These are phyloP conservation scores for Russula sp. DNA, from an alignment of 768 basidiomycete genomes.

Conservation along the genomic window DNA sequence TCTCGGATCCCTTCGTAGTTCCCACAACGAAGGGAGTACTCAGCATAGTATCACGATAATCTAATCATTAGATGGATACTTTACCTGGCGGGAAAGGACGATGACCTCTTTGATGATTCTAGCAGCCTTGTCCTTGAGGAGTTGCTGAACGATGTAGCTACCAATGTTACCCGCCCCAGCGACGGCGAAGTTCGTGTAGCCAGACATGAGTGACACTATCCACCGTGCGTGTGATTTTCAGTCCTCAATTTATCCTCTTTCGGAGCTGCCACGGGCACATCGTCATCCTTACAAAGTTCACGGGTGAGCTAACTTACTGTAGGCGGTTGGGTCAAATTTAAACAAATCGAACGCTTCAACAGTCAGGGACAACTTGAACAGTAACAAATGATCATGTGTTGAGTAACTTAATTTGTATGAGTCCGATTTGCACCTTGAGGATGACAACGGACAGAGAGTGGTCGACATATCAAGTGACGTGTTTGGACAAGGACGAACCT, in stretches of 20 bases:
- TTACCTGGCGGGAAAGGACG: constrained; percentile 27
- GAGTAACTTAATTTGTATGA: too few relatives aligned
- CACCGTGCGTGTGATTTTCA: not conserved
- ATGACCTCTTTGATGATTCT: constrained; percentile 22
- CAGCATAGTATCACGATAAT: too few relatives aligned
- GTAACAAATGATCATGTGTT: too few relatives aligned
- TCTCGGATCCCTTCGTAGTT: constrained; percentile 30
- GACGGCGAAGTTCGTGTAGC: constrained; percentile 28
- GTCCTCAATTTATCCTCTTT: not conserved
- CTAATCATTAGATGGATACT: not conserved
- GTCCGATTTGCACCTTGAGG: too few relatives aligned
- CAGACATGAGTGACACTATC: constrained; percentile 15
- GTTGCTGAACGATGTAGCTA: constrained; percentile 21
- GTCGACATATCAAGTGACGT: too few relatives aligned
- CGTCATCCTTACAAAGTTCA: too few relatives aligned
- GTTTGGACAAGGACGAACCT: too few relatives aligned
- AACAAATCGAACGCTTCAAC: too few relatives aligned
- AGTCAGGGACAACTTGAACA: too few relatives aligned
- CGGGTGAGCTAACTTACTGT: too few relatives aligned
- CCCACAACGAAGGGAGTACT: not conserved
- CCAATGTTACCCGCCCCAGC: constrained; percentile 27
- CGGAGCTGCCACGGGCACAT: not conserved
- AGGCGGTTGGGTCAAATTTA: too few relatives aligned
- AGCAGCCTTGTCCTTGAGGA: constrained; percentile 18
- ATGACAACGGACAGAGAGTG: too few relatives aligned